These are phyloP conservation scores for Pneumocystis murina DNA, from an alignment of 1,139 yeast genomes.

Conservation along the genomic window DNA sequence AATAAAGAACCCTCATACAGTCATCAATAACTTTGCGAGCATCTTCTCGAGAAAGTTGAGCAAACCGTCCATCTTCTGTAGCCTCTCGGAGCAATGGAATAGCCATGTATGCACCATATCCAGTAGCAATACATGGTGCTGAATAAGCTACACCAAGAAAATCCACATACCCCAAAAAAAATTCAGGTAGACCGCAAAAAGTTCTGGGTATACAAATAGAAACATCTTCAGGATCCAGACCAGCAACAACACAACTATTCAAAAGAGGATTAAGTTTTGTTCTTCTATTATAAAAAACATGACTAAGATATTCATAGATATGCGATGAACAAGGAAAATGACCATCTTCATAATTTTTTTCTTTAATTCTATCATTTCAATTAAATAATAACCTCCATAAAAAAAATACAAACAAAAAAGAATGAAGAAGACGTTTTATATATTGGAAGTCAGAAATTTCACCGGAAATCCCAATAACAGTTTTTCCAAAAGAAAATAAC, in stretches of 20 bases:
- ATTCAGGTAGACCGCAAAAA: conserved; percentile 6
- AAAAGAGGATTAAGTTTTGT: conserved; percentile 90
- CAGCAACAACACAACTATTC: conserved; percentile 89
- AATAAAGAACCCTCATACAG: conserved; percentile 86
- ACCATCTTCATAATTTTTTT: conserved; percentile 68
- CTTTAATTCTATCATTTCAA: conserved; percentile 34
- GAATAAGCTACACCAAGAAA: conserved; percentile 81
- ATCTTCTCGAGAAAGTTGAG: conserved; percentile 50
- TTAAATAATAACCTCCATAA: conserved; percentile 10
- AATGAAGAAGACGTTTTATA: conserved; percentile 57
- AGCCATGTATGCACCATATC: conserved; percentile 92
- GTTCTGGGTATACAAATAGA: conserved; percentile 16
- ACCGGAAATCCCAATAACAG: conserved; percentile 88
- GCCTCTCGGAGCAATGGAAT: conserved; percentile 80
- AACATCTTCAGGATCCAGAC: conserved; percentile 34
- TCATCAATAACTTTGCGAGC: conserved; percentile 65
- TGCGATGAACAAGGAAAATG: conserved; percentile 68
- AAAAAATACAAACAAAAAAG: conserved; percentile 35
- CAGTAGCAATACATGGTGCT: conserved; percentile 84
- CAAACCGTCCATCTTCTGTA: conserved; percentile 61
- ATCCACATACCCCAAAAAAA: conserved; percentile 69
- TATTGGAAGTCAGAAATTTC: conserved; percentile 91
- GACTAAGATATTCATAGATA: conserved; percentile 73
- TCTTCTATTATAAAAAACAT: conserved; percentile 75
- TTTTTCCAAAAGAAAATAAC: conserved; percentile 69